phyloP scores from a whole-genome alignment of 176 grass and related monocot species.

The Aegilops longissima region DNA sequence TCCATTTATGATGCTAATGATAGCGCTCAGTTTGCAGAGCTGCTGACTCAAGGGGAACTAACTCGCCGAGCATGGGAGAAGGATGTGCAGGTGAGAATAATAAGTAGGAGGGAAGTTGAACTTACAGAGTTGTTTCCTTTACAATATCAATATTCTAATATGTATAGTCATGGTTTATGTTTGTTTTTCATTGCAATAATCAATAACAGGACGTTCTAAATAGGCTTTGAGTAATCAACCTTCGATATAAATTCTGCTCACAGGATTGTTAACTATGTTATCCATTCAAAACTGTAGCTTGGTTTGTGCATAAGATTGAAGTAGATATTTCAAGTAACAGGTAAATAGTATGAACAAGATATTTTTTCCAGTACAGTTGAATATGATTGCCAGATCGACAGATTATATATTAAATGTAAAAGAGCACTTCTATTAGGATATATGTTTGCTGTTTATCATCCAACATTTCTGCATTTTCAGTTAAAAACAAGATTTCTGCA shows the following conservation, averaged over 20 bases:
- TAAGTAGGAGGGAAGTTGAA: not conserved
- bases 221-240: not conserved
- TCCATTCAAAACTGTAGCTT: not conserved
- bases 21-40: constrained; percentile 93
- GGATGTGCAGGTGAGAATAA: constrained; percentile 85
- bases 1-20: constrained; percentile 99
- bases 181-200: not conserved
- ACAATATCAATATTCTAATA: not conserved
- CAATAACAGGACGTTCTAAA: not conserved
- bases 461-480: not conserved
- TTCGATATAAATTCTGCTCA: not conserved
- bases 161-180: not conserved
- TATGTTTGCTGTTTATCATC: not conserved
- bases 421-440: not conserved
- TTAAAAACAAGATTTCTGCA: not conserved
- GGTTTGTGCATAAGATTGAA: not conserved
- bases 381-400: not conserved
- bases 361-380: not conserved
- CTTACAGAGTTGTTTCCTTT: constrained; percentile 13
- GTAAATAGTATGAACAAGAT: not conserved
- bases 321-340: not conserved
- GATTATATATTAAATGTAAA: constrained; percentile 9
- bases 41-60: constrained; percentile 91
- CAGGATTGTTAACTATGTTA: not conserved
- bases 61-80: constrained; percentile 97